Percentiles rank a stretch among this genome's conserved stretches.
These are phyloP conservation scores for Calocybe cyanea DNA, from an alignment of 768 basidiomycete genomes.

Conservation along the genomic window DNA sequence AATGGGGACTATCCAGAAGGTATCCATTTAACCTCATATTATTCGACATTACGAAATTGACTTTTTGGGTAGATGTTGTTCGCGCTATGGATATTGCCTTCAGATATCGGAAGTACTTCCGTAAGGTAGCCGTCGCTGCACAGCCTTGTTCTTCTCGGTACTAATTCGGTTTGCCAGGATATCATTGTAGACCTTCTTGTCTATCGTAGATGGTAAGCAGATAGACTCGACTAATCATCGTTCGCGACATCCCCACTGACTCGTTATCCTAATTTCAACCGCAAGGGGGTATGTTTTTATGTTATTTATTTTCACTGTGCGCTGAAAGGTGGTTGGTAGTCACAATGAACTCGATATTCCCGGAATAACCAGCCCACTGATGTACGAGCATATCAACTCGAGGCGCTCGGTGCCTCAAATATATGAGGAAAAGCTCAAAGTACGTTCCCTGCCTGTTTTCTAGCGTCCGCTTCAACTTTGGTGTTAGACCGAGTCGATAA, in stretches of 20 bases:
- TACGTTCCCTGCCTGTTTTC: constrained; percentile 28
- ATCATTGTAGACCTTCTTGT: constrained; percentile 87
- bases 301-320: too few relatives aligned
- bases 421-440: constrained; percentile 78
- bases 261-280: background rate
- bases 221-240: background rate
- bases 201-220: constrained; percentile 71
- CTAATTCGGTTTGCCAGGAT: constrained; percentile 38
- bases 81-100: constrained; percentile 87
- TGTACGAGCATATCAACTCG: constrained; percentile 85
- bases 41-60: background rate
- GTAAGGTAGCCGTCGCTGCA: constrained; percentile 47
- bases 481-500: constrained; percentile 42
- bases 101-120: constrained; percentile 81
- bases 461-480: background rate
- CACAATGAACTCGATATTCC: constrained; percentile 91
- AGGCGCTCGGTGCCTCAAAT: constrained; percentile 74
- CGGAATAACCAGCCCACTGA: constrained; percentile 81
- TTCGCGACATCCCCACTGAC: background rate
- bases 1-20: constrained; percentile 92
- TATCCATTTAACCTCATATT: constrained; percentile 8
- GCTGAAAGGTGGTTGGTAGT: constrained; percentile 28
- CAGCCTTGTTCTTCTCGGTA: background rate
- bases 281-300: constrained; percentile 35
- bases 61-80: constrained; percentile 57